Conservation (phyloP, 805 yeast species). For the Limtongia smithiae region DNA sequence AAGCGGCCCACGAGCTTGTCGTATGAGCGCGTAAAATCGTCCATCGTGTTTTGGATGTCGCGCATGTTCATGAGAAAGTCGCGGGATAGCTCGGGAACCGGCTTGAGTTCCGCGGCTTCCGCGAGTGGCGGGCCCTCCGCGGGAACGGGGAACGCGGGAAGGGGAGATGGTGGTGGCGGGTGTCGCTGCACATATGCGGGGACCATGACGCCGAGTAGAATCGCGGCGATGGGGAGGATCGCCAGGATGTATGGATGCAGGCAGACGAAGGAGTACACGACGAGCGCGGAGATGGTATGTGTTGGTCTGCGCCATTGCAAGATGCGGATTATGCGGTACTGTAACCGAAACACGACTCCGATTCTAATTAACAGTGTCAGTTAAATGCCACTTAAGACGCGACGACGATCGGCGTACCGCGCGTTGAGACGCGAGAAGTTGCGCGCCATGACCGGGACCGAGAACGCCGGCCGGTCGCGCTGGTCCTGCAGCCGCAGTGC, state of each 20-base stretch:
- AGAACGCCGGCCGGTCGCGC: constrained; percentile 35
- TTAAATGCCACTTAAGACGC: too few species aligned
- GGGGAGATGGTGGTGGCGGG: constrained; percentile 44
- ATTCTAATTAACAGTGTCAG: constrained; percentile 45
- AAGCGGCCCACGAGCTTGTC: constrained; percentile 16
- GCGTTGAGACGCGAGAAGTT: constrained; percentile 58
- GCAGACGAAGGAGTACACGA: constrained; percentile 63
- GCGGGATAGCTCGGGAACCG: constrained; percentile 30
- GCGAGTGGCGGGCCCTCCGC: constrained; percentile 30
- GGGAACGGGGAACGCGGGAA: constrained; percentile 32
- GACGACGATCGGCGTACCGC: too few species aligned
- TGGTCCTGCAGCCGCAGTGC: constrained; percentile 25
- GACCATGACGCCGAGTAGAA: constrained; percentile 57
- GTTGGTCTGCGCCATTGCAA: constrained; percentile 75
- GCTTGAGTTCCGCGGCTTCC: constrained; percentile 24
- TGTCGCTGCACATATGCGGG: constrained; percentile 71
- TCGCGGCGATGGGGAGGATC: constrained; percentile 56
- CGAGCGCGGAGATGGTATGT: constrained; percentile 57
- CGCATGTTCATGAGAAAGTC: constrained; percentile 58
- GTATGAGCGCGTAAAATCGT: constrained; percentile 35
- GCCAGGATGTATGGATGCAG: constrained; percentile 66
- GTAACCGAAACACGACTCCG: constrained; percentile 56
- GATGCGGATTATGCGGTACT: constrained; percentile 57
- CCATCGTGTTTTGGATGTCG: constrained; percentile 42
- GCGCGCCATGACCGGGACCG: constrained; percentile 52